Evolutionary conservation across 108 stramenopile species (phyloP), one percentile per base, ranked within the genome.

Genomic region (Nannochloropsis salina): DNA sequence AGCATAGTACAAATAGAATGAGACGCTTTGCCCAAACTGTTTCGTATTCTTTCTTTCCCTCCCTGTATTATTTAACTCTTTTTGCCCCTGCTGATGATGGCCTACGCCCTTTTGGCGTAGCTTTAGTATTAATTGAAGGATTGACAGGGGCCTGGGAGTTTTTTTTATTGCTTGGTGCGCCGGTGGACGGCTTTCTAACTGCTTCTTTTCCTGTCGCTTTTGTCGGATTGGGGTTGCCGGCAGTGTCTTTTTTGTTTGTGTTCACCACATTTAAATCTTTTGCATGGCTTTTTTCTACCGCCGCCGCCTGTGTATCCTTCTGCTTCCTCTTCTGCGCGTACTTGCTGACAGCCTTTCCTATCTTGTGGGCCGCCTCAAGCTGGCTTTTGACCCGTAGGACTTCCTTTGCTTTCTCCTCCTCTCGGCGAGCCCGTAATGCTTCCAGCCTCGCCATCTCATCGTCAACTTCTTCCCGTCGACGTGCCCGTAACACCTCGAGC

Each of bases 401-500:
- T n/a, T 74, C 61, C 61, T 74, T 15, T n/a, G 61, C 61, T n/a
- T 74, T 74, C 61, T 74, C 61, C 61, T 74, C 61, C 61, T 74
- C 61, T n/a, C 61, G 61, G 20, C n/a, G 15, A n/a, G 61, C 61
- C 61, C 15, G n/a, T n/a, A n/a, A 15, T n/a, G 61, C 61, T n/a
- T 4, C n/a, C 8, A n/a, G 15, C 61, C 61, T 15, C 61, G 61
- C 61, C 61, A 74, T n/a, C 3, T 74, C 61, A 15, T 74, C 61
- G 6, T 15, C 61, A 15, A 74, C 20, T 6, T 74, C 61, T 6
- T 6, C 61, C 61, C n/a, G 15, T 74, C 61, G 61, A 74, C 61
- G 61, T n/a, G 61, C n/a, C 61, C 61, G 15, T n/a, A 74, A 74
- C 4, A n/a, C 15, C n/a, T 74, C 61, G 2, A 74, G 61, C n/a